Base-by-base conservation (phyloP, 2,329 filamentous ascomycete species). In the Curvularia sp. region DNA sequence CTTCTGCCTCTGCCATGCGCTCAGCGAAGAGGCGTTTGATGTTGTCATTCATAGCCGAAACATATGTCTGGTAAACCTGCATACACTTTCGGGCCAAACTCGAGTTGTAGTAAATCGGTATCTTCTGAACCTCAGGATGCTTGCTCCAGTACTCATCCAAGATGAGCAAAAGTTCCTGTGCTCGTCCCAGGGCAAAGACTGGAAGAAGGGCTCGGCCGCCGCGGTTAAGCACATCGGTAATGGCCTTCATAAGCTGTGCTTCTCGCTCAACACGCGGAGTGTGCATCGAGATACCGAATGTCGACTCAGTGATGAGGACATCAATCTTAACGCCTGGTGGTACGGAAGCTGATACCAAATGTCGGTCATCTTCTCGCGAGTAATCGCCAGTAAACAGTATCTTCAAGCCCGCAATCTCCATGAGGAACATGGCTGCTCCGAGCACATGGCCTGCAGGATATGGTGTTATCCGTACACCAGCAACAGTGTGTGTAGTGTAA, bases 311-410 rank as follows among this genome's bases (percentile, higher is more conserved):
- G 73, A 99, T 99, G 54, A 99, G 85, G 0, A 98, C 93, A 77
- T 99, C 95, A 42, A 98, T 90, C 77, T 95, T 96, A 74, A 97
- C 86, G 38, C 90, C 91, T 63, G 88, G 88, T 3, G 95, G 95
- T 0, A 98, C 92, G 65, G 94, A 88, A 13, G 95, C 95, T 0
- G 95, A 96, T 52, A 99, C 93, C 52, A 99, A 82, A 86, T 99
- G 95, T 31, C 95, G 86, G 79, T 99, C 95, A 63, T 96, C 91
- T 77, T 99, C 95, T 60, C 95, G 86, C 4, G 93, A 97, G 80
- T 99, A 99, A 79, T 99, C 95, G 48, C 95, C 95, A 0, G 95
- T 99, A 78, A 99, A 99, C 69, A 99, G 88, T 57, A 98, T 94
- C 71, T 97, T 98, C 59, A 99, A 86, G 0, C 94, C 95, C 4